phyloP scores from a whole-genome alignment of 2,329 filamentous ascomycete genomes.

The Paecilomyces formosus region DNA sequence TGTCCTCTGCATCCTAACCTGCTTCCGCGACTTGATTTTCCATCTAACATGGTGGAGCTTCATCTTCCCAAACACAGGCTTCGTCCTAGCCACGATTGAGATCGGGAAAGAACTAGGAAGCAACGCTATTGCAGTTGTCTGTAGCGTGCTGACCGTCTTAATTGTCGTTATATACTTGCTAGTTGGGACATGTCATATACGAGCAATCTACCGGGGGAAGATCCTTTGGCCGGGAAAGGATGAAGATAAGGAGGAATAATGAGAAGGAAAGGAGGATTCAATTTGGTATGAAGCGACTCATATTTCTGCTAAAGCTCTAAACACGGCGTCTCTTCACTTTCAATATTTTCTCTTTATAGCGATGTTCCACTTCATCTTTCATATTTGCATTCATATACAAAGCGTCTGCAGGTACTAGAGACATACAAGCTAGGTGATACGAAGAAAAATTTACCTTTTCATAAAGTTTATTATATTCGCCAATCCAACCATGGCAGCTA shows the following conservation, averaged over 20 bases:
- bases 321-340: neutral
- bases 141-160: neutral
- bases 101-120: conserved; percentile 29
- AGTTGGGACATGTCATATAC: neutral
- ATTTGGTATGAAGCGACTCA: neutral
- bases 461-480: neutral
- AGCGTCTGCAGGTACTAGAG: neutral
- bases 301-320: neutral
- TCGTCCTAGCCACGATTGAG: conserved; percentile 35
- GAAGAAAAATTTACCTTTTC: neutral
- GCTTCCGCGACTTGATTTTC: conserved; percentile 1
- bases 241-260: neutral
- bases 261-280: no score
- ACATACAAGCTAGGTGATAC: neutral
- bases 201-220: neutral
- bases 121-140: conserved; percentile 16
- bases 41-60: conserved; percentile 13
- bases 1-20: conserved; percentile 25
- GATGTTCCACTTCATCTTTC: neutral
- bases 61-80: conserved; percentile 37
- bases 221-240: neutral
- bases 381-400: neutral
- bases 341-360: neutral
- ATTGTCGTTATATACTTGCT: neutral
- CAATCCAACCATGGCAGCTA: no score